phyloP scores from a whole-genome alignment of 2,329 filamentous ascomycete species.

The Monilinia vaccinii-corymbosi region DNA sequence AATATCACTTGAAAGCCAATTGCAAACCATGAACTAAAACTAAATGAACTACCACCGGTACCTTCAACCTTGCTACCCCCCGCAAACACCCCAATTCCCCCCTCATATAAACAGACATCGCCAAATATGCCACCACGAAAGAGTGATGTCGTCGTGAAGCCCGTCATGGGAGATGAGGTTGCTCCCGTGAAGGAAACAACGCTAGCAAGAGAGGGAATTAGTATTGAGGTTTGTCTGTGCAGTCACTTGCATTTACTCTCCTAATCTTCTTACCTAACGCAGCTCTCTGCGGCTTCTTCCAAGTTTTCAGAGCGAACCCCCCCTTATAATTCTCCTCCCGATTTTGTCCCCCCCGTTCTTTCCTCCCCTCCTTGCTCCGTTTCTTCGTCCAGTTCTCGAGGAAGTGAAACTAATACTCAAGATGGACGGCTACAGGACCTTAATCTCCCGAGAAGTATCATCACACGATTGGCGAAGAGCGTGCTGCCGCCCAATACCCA shows the following conservation, averaged over 20 bases:
- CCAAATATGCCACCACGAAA: constrained; percentile 47
- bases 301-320: neutral
- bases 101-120: neutral
- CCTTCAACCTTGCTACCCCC: neutral
- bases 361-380: no score
- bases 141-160: constrained; percentile 41
- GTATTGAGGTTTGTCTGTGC: constrained; percentile 41
- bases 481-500: constrained; percentile 73
- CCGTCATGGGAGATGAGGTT: constrained; percentile 35
- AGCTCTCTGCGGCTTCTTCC: neutral
- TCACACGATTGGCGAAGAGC: constrained; percentile 70
- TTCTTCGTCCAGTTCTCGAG: neutral
- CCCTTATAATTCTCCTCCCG: no score
- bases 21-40: neutral
- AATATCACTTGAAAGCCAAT: neutral
- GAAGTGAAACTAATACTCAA: neutral
- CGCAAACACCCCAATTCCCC: neutral
- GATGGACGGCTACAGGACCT: constrained; percentile 50
- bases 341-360: no score
- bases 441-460: constrained; percentile 70
- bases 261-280: neutral
- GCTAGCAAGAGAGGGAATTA: constrained; percentile 25
- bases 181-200: constrained; percentile 22
- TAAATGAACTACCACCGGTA: neutral
- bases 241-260: neutral